Percentiles rank a stretch among this genome's conserved stretches.
Evolutionary conservation across 495 filamentous ascomycete species (phyloP).

Genomic region (Aspergillus avenaceus): DNA sequence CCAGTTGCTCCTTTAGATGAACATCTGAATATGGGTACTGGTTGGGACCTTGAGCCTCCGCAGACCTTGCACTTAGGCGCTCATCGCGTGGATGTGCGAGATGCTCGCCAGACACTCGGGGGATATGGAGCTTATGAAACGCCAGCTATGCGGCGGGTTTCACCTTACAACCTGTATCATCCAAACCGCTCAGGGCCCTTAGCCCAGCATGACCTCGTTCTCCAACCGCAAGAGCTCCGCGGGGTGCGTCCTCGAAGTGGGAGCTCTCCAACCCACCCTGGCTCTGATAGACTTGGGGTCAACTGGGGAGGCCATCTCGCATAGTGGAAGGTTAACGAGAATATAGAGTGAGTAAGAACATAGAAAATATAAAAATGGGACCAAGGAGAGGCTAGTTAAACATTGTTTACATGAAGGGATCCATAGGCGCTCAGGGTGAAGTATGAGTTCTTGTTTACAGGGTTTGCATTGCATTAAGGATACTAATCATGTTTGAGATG

Average conservation of each 20-base stretch:
- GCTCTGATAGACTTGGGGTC: conserved; percentile 23
- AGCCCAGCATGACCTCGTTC: conserved; percentile 18
- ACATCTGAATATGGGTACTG: conserved; percentile 14
- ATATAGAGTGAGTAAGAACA: not conserved
- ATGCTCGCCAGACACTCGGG: conserved; percentile 21
- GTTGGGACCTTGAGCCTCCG: conserved; percentile 14
- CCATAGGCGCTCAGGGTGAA: not conserved
- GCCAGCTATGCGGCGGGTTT: conserved; percentile 3
- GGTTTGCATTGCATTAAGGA: not conserved
- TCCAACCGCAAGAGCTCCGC: conserved; percentile 16
- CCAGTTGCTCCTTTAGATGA: conserved; percentile 21
- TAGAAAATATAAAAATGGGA: not conserved
- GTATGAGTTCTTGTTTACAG: not conserved
- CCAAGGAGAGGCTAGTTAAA: too few species aligned
- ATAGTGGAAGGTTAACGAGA: not conserved
- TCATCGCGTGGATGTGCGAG: conserved; percentile 32
- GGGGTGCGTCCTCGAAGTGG: conserved; percentile 38
- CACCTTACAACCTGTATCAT: conserved; percentile 27
- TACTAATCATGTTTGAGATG: not conserved
- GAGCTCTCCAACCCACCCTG: conserved; percentile 48
- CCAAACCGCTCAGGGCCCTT: conserved; percentile 31
- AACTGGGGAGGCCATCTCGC: not conserved
- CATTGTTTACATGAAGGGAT: too few species aligned
- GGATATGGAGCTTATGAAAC: conserved; percentile 15
- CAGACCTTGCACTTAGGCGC: conserved; percentile 22